These are phyloP conservation scores for Stygiomarasmius scandens DNA, from an alignment of 1,284 basidiomycete species.

Conservation along the genomic window DNA sequence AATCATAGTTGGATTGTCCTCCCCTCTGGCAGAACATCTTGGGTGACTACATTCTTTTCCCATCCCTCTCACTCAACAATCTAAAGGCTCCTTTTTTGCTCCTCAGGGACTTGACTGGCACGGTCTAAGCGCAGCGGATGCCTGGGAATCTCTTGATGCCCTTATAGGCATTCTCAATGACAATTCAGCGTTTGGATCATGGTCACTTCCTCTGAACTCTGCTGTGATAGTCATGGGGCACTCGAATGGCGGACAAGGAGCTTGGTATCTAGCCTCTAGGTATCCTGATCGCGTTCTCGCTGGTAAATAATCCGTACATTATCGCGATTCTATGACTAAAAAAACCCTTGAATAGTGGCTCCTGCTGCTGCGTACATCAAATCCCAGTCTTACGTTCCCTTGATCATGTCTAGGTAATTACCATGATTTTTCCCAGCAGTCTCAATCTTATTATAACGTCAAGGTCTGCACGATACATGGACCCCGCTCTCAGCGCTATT, in stretches of 20 bases:
- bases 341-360: conserved; percentile 45
- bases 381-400: conserved; percentile 82
- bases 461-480: conserved; percentile 75
- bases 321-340: conserved; percentile 19
- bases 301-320: conserved; percentile 37
- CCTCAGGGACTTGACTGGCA: conserved; percentile 85
- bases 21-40: conserved; percentile 73
- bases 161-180: conserved; percentile 46
- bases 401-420: conserved; percentile 60
- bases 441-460: background rate
- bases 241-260: conserved; percentile 92
- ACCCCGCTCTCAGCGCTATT: conserved; percentile 72
- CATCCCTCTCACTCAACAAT: background rate
- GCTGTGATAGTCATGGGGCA: conserved; percentile 77
- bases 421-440: background rate
- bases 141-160: conserved; percentile 58
- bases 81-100: no score
- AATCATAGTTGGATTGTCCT: conserved; percentile 69
- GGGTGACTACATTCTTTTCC: conserved; percentile 47
- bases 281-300: conserved; percentile 79
- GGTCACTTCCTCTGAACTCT: conserved; percentile 40
- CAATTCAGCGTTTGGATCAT: conserved; percentile 43
- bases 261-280: conserved; percentile 77
- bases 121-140: conserved; percentile 69
- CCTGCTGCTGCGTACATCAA: conserved; percentile 82